A percentile compares a stretch with the other conserved stretches of the same genome.
Evolutionary conservation across 1,139 yeast genomes (phyloP).

Genomic region (Hansenula sp.): DNA sequence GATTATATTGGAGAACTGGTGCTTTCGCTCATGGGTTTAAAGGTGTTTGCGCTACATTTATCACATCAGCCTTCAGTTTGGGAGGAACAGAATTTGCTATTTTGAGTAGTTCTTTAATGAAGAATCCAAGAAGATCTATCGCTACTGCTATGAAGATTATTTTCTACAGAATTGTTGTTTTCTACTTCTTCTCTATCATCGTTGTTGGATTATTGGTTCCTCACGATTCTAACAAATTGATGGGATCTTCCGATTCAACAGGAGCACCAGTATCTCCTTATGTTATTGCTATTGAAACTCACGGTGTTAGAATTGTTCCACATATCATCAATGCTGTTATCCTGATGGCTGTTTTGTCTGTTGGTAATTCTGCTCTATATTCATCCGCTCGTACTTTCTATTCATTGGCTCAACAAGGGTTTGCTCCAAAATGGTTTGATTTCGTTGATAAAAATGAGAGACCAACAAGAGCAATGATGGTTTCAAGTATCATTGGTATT

Average conservation of each 20-base stretch:
- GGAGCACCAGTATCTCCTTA: slow-evolving; percentile 57
- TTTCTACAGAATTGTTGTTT: slow-evolving; percentile 61
- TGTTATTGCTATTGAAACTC: slow-evolving; percentile 60
- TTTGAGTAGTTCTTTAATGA: slow-evolving; percentile 81
- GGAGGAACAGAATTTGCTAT: slow-evolving; percentile 80
- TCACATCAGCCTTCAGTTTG: slow-evolving; percentile 81
- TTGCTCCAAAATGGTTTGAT: slow-evolving; percentile 52
- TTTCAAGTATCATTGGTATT: slow-evolving; percentile 44
- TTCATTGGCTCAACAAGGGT: slow-evolving; percentile 50
- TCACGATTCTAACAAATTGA: slow-evolving; percentile 40
- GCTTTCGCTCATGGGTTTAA: slow-evolving; percentile 58
- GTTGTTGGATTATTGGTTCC: slow-evolving; percentile 66
- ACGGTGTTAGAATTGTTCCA: slow-evolving; percentile 49
- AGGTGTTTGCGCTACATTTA: slow-evolving; percentile 73
- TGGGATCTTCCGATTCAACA: slow-evolving; percentile 38
- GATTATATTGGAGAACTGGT: slow-evolving; percentile 54
- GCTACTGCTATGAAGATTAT: slow-evolving; percentile 71
- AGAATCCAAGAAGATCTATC: slow-evolving; percentile 66
- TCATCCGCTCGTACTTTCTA: slow-evolving; percentile 52
- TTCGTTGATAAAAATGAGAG: slow-evolving; percentile 53
- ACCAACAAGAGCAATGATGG: slow-evolving; percentile 46
- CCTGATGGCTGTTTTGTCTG: slow-evolving; percentile 25
- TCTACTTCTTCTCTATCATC: slow-evolving; percentile 54
- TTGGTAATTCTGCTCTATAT: slow-evolving; percentile 24
- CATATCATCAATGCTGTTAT: slow-evolving; percentile 69